phyloP scores from a whole-genome alignment of 2,329 filamentous ascomycete species.

The Aspergillus sp. region DNA sequence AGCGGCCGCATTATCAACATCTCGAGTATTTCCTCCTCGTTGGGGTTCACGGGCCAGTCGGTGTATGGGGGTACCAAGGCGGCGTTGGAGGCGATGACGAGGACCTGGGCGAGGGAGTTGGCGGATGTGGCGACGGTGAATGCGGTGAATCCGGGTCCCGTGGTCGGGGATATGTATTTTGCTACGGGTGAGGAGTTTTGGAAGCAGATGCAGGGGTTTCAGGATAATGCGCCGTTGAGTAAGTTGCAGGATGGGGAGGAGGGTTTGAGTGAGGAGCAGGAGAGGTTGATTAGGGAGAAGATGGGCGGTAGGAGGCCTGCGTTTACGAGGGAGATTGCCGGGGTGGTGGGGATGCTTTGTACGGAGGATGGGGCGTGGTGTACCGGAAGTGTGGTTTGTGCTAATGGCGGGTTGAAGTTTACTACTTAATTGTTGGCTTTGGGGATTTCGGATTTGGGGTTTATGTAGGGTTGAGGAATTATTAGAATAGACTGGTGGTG shows the following conservation, averaged over 20 bases:
- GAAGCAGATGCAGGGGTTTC: slow-evolving; percentile 60
- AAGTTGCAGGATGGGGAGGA: slow-evolving; percentile 62
- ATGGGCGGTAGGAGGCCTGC: slow-evolving; percentile 61
- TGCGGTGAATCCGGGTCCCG: slow-evolving; percentile 66
- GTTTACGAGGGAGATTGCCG: slow-evolving; percentile 71
- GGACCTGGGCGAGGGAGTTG: slow-evolving; percentile 66
- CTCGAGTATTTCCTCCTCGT: slow-evolving; percentile 58
- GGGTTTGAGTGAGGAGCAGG: slow-evolving; percentile 59
- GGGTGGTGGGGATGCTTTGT: slow-evolving; percentile 75
- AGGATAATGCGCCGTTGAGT: slow-evolving; percentile 64
- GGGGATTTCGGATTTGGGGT: no score
- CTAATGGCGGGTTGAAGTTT: slow-evolving; percentile 71
- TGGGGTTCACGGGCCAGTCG: slow-evolving; percentile 61
- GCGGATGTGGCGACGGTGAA: slow-evolving; percentile 65
- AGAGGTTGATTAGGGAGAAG: slow-evolving; percentile 61
- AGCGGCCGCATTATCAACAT: slow-evolving; percentile 66
- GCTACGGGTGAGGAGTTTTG: slow-evolving; percentile 60
- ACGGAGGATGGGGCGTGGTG: slow-evolving; percentile 71
- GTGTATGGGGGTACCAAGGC: slow-evolving; percentile 69
- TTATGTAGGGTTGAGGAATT: no score
- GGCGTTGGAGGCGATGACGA: slow-evolving; percentile 68
- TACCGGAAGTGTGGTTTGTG: slow-evolving; percentile 76
- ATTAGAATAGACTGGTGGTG: no score
- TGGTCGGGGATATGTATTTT: slow-evolving; percentile 67
- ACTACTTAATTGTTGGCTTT: neutral